Base-by-base conservation (phyloP, 2,329 filamentous ascomycete genomes). In the Penicillium sp. region DNA sequence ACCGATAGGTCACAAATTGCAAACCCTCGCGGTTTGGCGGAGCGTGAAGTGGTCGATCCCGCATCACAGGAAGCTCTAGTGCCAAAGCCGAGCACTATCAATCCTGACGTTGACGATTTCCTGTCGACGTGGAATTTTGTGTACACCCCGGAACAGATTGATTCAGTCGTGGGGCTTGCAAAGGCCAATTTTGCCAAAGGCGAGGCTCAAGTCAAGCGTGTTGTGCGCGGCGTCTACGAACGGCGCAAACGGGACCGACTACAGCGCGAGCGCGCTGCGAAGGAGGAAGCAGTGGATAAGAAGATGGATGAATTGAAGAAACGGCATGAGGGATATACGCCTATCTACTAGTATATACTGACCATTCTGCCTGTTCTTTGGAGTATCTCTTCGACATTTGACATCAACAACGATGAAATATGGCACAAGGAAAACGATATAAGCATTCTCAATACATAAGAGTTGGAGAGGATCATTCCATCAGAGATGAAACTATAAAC, bases 61-160 rank as follows among this genome's bases (percentile, higher is more conserved):
- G 55, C 59, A 12, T 47, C 55, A 1, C 57, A 62, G 2, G 52
- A 57, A 11, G 65, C 68, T 3, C 54, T 66, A 4, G 59, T 65
- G 3, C 66, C 70, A 0, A 87, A 88, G 0, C 82, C 86, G 0
- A 89, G 84, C 45, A 67, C 67, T 2, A 87, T 97, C n/a, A 88
- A 96, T 63, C 94, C 94, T 0, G 85, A 86, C 23, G 83, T 82
- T 2, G 89, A 84, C 53, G 91, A 96, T 59, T 97, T 91, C 73
- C 85, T 97, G 78, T 90, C 86, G 63, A 99, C 94, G 0, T 99
- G 94, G 94, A 99, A 99, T 69, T 97, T 97, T 69, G 86, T 97
- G 28, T 99, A 97, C 71, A 95, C 89, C 1, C 87, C 91, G 0
- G 87, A 94, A 57, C 88, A 99, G 71, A 86, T 99, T 52, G 92